Percentiles rank a stretch among this genome's conserved stretches.
phyloP scores from a whole-genome alignment of 73 alveolate species.

The Halteria grandinella region DNA sequence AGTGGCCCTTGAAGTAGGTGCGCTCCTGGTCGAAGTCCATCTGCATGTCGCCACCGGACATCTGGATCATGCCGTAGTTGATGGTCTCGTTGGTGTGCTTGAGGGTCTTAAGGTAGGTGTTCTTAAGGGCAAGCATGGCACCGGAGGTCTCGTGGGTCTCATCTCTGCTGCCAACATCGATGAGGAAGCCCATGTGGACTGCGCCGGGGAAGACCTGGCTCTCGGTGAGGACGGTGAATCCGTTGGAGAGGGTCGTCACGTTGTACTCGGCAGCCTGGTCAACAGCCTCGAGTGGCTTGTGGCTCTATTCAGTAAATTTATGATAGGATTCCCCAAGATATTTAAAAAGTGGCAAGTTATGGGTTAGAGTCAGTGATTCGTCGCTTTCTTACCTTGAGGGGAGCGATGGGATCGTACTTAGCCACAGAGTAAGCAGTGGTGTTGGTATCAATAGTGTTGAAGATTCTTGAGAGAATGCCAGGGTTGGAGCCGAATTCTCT shows the following conservation, averaged over 20 bases:
- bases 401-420: constrained; percentile 61
- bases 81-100: constrained; percentile 70
- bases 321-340: too few species aligned
- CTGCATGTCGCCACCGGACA: constrained; percentile 63
- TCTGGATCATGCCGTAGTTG: constrained; percentile 72
- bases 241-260: constrained; percentile 68
- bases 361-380: too few species aligned
- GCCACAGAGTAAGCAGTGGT: constrained; percentile 56
- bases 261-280: constrained; percentile 67
- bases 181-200: constrained; percentile 68
- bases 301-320: too few species aligned
- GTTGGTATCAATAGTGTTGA: constrained; percentile 63
- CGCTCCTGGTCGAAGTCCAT: constrained; percentile 73
- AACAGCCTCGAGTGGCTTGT: constrained; percentile 35
- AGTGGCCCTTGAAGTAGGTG: constrained; percentile 65
- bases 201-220: constrained; percentile 74
- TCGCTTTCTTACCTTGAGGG: constrained; percentile 60
- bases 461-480: constrained; percentile 57
- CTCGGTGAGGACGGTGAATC: constrained; percentile 73
- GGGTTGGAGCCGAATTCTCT: constrained; percentile 72
- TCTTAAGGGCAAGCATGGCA: constrained; percentile 63
- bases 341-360: too few species aligned
- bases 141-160: constrained; percentile 75
- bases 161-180: constrained; percentile 76
- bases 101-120: constrained; percentile 65